These are phyloP conservation scores for Gentiana macrophylla DNA, from an alignment of 257 asterid species.

Conservation along the genomic window DNA sequence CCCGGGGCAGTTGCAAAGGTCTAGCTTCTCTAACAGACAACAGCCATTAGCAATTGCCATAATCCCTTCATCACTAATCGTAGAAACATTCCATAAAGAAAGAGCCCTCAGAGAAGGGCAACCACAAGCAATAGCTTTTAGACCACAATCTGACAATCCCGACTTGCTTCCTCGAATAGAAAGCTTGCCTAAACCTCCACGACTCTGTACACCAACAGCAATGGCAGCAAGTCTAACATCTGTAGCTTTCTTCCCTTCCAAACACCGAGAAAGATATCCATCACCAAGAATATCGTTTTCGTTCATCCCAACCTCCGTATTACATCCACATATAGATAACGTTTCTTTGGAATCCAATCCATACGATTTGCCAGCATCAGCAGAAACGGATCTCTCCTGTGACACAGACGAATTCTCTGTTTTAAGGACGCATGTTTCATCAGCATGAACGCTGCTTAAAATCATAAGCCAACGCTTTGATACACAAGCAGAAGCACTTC, in stretches of 20 bases:
- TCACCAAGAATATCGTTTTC: conserved; percentile 19
- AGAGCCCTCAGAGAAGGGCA: conserved; percentile 68
- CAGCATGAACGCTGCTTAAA: conserved; percentile 58
- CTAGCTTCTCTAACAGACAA: conserved; percentile 68
- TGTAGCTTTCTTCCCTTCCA: conserved; percentile 84
- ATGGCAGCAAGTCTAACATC: conserved; percentile 86
- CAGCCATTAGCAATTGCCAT: conserved; percentile 64
- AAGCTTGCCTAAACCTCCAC: conserved; percentile 92
- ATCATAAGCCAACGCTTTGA: conserved; percentile 94
- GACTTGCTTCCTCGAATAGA: conserved; percentile 60
- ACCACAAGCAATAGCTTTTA: conserved; percentile 67
- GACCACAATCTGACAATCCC: conserved; percentile 59
- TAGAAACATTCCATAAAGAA: conserved; percentile 69
- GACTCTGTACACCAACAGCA: conserved; percentile 60
- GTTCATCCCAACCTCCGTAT: conserved; percentile 23
- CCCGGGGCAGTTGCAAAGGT: conserved; percentile 59
- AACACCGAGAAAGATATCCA: conserved; percentile 68
- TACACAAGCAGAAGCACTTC: conserved; percentile 68
- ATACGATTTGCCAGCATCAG: conserved; percentile 15
- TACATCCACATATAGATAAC: conserved; percentile 7
- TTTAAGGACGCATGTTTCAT: conserved; percentile 30
- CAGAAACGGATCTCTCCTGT: conserved; percentile 19
- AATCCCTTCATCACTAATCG: conserved; percentile 66
- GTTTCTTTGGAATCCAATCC: conserved; percentile 27
- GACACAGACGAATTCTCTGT: conserved; percentile 17